Evolutionary conservation across 129 eudicot genomes (phyloP), one percentile per base, ranked within the genome.

Genomic region (Tagetes erecta): DNA sequence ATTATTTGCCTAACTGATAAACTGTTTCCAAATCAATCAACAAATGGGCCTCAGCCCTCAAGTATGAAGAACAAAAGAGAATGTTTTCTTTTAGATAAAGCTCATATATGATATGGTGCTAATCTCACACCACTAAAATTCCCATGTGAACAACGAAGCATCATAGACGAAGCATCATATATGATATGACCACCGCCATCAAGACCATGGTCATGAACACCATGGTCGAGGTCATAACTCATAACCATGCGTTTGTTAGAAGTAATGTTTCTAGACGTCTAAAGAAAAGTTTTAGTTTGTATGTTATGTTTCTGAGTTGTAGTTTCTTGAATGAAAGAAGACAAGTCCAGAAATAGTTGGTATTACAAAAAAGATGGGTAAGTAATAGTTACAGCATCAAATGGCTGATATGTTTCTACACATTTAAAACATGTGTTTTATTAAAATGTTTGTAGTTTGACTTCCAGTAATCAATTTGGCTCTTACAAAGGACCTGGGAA

Each of bases 401-500:
- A 62, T 46, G 56, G 8, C n/a, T n/a, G 14, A 65, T 72, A 75
- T 64, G 72, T 75, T 75, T 64, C 62, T 69, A 37, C 41, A 65
- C 73, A 50, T 51, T 37, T 27, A 34, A 56, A 77, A 77, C 81
- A 76, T 14, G 55, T 57, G 73, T 51, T 62, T 63, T 63, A 64
- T 74, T 74, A 63, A 62, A 35, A 40, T 60, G 71, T 59, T 57
- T 12, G 35, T 37, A 50, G 64, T 64, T 42, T 38, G 46, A 64
- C 34, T 75, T 76, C 56, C 37, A 20, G 5, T 2, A 5, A 5
- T 58, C 49, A 9, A 58, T 20, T 33, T 64, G 40, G 12, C n/a
- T 50, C 72, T 78, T 87, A 92, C 73, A 92, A 69, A 80, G 96
- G 97, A 20, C 97, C 96, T 30, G 96, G 91, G 71, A 92, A 92